phyloP scores from a whole-genome alignment of 1,284 basidiomycete species.

The Rhodotorula sp. region DNA sequence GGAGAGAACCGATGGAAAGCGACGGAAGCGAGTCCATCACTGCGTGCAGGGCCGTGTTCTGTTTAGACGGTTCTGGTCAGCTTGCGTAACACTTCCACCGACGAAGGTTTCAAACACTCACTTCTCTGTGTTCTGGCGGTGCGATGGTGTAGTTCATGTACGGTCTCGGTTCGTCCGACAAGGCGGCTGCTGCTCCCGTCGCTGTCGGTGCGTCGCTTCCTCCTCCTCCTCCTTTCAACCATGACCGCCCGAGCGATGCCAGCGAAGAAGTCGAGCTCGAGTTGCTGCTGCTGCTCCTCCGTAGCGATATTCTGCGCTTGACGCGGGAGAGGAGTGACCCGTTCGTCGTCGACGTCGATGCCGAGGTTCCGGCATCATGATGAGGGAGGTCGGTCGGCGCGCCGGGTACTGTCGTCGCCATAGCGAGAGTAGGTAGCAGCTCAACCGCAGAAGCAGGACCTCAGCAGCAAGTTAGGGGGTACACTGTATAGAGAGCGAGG shows the following conservation, averaged over 20 bases:
- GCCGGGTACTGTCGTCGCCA: not conserved
- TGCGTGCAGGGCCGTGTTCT: constrained; percentile 30
- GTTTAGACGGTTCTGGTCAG: not conserved
- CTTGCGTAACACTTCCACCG: not conserved
- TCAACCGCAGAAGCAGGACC: not conserved
- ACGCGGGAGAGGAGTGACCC: constrained; percentile 4
- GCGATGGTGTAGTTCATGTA: constrained; percentile 21
- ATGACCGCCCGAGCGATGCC: not conserved
- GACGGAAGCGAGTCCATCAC: constrained; percentile 21
- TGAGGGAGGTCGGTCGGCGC: not conserved
- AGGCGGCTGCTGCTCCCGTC: not conserved
- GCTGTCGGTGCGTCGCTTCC: not conserved
- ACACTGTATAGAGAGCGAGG: too few relatives aligned
- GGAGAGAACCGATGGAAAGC: constrained; percentile 10
- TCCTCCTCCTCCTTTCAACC: not conserved
- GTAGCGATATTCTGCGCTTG: not conserved
- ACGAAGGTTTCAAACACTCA: not conserved
- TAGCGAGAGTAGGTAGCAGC: not conserved
- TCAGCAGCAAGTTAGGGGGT: not conserved
- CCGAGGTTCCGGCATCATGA: not conserved
- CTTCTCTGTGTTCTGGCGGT: constrained; percentile 20
- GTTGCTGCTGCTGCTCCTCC: not conserved
- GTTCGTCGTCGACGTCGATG: not conserved
- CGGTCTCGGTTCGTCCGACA: constrained; percentile 9
- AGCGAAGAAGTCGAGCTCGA: not conserved